Percentiles rank a stretch among this genome's conserved stretches.
phyloP scores from a whole-genome alignment of 257 asterid species.

The Solanum appendiculatum region DNA sequence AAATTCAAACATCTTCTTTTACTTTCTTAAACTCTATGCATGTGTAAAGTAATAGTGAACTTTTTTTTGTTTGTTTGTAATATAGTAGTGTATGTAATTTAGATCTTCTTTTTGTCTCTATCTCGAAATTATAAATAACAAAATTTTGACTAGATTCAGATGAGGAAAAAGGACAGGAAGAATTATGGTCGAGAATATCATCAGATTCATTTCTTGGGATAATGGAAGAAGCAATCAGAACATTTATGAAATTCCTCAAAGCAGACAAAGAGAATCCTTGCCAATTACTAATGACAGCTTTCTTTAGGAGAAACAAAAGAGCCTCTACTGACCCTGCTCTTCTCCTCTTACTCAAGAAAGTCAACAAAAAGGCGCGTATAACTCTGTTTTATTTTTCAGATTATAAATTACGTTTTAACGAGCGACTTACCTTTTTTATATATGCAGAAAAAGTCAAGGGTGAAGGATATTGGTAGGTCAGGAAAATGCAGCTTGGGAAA shows the following conservation, averaged over 20 bases:
- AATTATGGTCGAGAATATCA: slow-evolving; percentile 52
- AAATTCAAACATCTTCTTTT: rapidly evolving
- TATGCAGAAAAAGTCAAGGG: slow-evolving; percentile 45
- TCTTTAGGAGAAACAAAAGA: slow-evolving; percentile 44
- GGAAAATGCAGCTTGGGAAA: slow-evolving; percentile 40
- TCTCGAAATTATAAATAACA: background rate
- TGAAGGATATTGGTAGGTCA: slow-evolving; percentile 46
- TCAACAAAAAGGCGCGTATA: slow-evolving; percentile 51
- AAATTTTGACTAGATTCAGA: slow-evolving; percentile 33
- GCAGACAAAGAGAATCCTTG: slow-evolving; percentile 62
- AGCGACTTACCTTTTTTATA: background rate
- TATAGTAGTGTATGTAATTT: background rate
- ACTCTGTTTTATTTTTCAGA: background rate
- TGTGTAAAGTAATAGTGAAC: background rate
- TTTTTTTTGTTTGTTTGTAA: too few species aligned
- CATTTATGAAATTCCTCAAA: slow-evolving; percentile 76
- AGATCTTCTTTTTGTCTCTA: background rate
- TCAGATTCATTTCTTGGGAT: slow-evolving; percentile 58
- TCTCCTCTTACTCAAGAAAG: slow-evolving; percentile 54
- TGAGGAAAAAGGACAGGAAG: slow-evolving; percentile 43
- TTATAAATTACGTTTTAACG: background rate
- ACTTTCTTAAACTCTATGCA: background rate
- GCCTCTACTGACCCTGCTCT: slow-evolving; percentile 59
- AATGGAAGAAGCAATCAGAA: slow-evolving; percentile 73
- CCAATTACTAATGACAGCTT: slow-evolving; percentile 40